phyloP scores from a whole-genome alignment of 257 asterid species.

The Plectranthus barbatus region DNA sequence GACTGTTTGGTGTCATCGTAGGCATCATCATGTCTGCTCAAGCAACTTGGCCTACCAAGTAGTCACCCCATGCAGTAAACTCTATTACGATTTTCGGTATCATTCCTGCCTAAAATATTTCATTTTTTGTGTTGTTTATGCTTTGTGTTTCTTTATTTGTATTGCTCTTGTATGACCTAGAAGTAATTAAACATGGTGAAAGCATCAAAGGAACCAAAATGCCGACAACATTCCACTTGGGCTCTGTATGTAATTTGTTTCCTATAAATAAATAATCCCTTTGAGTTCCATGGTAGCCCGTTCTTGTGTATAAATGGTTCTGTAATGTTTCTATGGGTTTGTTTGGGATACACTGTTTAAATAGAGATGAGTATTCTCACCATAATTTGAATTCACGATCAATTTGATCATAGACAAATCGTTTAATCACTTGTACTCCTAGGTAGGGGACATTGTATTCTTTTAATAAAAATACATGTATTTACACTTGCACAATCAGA shows the following conservation, averaged over 20 bases:
- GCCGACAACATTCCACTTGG: conserved; percentile 6
- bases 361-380: too few relatives aligned
- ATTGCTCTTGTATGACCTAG: conserved; percentile 10
- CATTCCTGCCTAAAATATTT: conserved; percentile 10
- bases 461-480: too few relatives aligned
- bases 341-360: too few relatives aligned
- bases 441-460: too few relatives aligned
- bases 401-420: too few relatives aligned
- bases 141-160: conserved; percentile 10
- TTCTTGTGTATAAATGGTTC: neutral
- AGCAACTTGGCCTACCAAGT: conserved; percentile 51
- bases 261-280: conserved; percentile 13
- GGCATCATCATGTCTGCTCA: too few relatives aligned
- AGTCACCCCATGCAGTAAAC: conserved; percentile 18
- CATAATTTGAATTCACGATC: too few relatives aligned
- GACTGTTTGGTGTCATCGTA: conserved; percentile 78
- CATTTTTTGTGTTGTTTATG: neutral
- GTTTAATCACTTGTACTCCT: too few relatives aligned
- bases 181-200: conserved; percentile 11
- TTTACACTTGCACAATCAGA: too few relatives aligned
- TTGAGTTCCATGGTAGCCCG: neutral
- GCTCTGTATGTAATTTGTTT: conserved; percentile 28
- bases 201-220: conserved; percentile 2
- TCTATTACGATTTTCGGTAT: neutral
- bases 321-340: neutral